These are phyloP conservation scores for Trichoderma cornu-damae DNA, from an alignment of 2,329 filamentous ascomycete genomes.

Conservation along the genomic window DNA sequence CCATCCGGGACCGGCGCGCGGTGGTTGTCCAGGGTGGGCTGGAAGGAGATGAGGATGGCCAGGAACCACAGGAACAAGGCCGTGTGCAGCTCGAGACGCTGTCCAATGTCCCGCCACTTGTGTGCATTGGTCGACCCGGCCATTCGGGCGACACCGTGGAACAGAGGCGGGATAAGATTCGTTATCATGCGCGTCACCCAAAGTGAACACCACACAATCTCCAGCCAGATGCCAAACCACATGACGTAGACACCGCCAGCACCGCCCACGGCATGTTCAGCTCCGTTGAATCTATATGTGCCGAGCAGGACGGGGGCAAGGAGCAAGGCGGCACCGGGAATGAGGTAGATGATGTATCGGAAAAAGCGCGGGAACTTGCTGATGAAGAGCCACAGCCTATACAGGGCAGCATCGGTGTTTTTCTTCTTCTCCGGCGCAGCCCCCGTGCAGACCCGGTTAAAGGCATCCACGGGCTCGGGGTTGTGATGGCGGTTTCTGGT, in stretches of 20 bases:
- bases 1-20: conserved; percentile 33
- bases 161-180: conserved; percentile 44
- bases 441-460: conserved; percentile 35
- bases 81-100: conserved; percentile 75
- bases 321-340: conserved; percentile 42
- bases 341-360: conserved; percentile 45
- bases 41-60: conserved; percentile 77
- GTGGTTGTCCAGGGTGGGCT: conserved; percentile 68
- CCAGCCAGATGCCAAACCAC: conserved; percentile 95
- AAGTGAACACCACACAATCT: conserved; percentile 85
- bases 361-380: conserved; percentile 47
- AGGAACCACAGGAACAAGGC: conserved; percentile 92
- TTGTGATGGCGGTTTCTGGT: conserved; percentile 33
- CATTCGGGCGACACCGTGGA: conserved; percentile 57
- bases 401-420: conserved; percentile 33
- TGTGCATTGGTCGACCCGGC: conserved; percentile 79
- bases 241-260: conserved; percentile 71
- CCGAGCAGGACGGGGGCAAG: conserved; percentile 45
- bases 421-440: conserved; percentile 29
- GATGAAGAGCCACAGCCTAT: conserved; percentile 41
- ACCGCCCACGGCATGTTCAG: conserved; percentile 48
- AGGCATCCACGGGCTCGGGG: conserved; percentile 41
- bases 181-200: conserved; percentile 66
- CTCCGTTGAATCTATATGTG: conserved; percentile 35
- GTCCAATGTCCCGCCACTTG: conserved; percentile 89